phyloP scores from a whole-genome alignment of 805 yeast genomes.

The Spathaspora arborariae region DNA sequence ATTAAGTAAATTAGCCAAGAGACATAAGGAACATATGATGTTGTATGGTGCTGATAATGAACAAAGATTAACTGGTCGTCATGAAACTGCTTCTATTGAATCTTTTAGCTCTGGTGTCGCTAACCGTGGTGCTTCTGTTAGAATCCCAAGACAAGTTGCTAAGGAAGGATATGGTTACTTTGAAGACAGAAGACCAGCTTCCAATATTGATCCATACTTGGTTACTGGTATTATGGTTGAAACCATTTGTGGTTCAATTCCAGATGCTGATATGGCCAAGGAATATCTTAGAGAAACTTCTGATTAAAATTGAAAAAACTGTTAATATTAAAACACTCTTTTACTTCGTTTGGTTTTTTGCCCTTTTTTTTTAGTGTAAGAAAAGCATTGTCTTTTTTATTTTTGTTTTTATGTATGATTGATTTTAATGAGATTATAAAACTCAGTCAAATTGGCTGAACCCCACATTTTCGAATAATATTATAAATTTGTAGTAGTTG shows the following conservation, averaged over 20 bases:
- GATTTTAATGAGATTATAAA: background rate
- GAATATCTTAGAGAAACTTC: conserved; percentile 74
- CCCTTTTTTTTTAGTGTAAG: background rate
- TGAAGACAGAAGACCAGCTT: conserved; percentile 99
- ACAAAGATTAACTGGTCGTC: conserved; percentile 94
- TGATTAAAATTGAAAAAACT: conserved; percentile 13
- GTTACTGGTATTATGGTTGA: conserved; percentile 98
- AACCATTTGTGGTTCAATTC: conserved; percentile 91
- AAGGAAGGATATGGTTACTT: conserved; percentile 98
- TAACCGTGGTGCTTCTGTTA: conserved; percentile 98
- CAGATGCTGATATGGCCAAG: conserved; percentile 92
- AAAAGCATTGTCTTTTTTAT: background rate
- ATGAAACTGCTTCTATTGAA: conserved; percentile 95
- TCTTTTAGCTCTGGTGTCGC: conserved; percentile 96
- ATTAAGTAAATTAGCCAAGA: conserved; percentile 86
- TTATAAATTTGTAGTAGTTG: background rate
- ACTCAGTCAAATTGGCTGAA: background rate
- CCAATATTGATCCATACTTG: conserved; percentile 98
- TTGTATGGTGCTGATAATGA: conserved; percentile 96
- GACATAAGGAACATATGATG: conserved; percentile 95
- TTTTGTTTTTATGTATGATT: background rate
- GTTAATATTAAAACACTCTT: background rate
- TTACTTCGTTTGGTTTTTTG: background rate
- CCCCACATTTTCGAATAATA: background rate
- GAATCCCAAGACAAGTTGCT: conserved; percentile 98